Evolutionary conservation across 345 rosid species (phyloP).

Genomic region (Microcos paniculata): DNA sequence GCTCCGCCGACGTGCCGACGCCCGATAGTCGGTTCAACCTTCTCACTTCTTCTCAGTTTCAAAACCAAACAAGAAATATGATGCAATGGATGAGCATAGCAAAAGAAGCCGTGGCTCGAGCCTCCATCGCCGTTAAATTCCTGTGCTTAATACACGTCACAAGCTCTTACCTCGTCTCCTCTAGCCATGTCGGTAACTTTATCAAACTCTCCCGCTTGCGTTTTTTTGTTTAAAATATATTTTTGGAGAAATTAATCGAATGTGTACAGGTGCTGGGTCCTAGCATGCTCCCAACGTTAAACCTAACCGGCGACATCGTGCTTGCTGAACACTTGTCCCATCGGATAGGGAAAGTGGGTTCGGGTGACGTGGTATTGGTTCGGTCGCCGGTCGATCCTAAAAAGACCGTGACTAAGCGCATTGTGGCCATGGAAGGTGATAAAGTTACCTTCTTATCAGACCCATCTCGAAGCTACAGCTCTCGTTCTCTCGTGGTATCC

Average conservation of each 20-base stretch:
- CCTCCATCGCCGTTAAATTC: conserved; percentile 30
- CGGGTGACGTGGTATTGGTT: conserved; percentile 76
- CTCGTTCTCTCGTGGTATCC: conserved; percentile 10
- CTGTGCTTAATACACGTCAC: conserved; percentile 61
- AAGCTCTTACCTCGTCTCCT: conserved; percentile 52
- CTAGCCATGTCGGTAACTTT: conserved; percentile 49
- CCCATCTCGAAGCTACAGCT: conserved; percentile 31
- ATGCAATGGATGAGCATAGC: conserved; percentile 39
- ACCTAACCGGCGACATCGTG: conserved; percentile 47
- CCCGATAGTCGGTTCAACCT: background rate
- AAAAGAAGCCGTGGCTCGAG: conserved; percentile 37
- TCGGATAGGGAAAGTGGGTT: conserved; percentile 52
- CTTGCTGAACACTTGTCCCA: conserved; percentile 39
- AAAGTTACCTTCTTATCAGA: conserved; percentile 51
- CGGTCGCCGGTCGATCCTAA: conserved; percentile 68
- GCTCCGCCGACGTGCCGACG: too few relatives aligned
- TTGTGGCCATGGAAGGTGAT: conserved; percentile 71
- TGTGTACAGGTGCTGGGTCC: conserved; percentile 50
- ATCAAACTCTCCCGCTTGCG: background rate
- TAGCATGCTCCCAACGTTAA: conserved; percentile 70
- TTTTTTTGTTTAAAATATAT: background rate
- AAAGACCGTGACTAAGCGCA: conserved; percentile 58
- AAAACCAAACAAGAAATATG: conserved; percentile 1
- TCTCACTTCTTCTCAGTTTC: background rate
- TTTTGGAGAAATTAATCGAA: background rate